Percentiles rank a stretch among this genome's conserved stretches.
phyloP scores from a whole-genome alignment of 805 yeast species.

The Jamesozyma gamospora region DNA sequence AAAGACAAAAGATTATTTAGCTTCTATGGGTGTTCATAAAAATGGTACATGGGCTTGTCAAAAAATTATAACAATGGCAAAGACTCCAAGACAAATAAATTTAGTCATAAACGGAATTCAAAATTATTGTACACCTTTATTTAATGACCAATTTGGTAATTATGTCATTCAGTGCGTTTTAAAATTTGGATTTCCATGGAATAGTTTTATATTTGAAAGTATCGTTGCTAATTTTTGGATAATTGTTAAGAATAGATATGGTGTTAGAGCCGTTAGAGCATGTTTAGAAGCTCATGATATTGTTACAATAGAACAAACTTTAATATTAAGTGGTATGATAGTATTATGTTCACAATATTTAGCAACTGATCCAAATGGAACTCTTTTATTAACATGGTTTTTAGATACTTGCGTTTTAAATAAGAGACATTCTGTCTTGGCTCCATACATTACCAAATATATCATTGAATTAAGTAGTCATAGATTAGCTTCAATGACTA shows the following conservation, averaged over 20 bases:
- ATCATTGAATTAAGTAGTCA: constrained; percentile 61
- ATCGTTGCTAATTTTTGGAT: constrained; percentile 68
- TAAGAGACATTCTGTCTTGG: constrained; percentile 55
- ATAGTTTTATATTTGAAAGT: constrained; percentile 80
- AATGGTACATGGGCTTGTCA: constrained; percentile 99
- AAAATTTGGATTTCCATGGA: constrained; percentile 81
- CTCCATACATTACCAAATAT: constrained; percentile 51
- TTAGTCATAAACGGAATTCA: constrained; percentile 60
- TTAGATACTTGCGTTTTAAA: constrained; percentile 71
- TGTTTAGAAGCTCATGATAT: constrained; percentile 69
- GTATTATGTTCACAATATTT: constrained; percentile 69
- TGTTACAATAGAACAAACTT: constrained; percentile 55
- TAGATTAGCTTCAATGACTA: constrained; percentile 74
- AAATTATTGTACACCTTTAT: constrained; percentile 74
- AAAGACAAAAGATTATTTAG: constrained; percentile 64
- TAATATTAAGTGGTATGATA: constrained; percentile 67
- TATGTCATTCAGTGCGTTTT: constrained; percentile 92
- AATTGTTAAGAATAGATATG: constrained; percentile 82
- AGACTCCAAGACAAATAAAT: constrained; percentile 50
- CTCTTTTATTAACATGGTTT: constrained; percentile 85
- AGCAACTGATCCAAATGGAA: constrained; percentile 78
- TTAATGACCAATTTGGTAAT: constrained; percentile 94
- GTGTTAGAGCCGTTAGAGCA: constrained; percentile 90
- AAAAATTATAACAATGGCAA: constrained; percentile 73
- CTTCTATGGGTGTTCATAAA: constrained; percentile 90